A percentile compares a stretch with the other conserved stretches of the same genome.
These are phyloP conservation scores for Russula lepida DNA, from an alignment of 768 basidiomycete species.

Conservation along the genomic window DNA sequence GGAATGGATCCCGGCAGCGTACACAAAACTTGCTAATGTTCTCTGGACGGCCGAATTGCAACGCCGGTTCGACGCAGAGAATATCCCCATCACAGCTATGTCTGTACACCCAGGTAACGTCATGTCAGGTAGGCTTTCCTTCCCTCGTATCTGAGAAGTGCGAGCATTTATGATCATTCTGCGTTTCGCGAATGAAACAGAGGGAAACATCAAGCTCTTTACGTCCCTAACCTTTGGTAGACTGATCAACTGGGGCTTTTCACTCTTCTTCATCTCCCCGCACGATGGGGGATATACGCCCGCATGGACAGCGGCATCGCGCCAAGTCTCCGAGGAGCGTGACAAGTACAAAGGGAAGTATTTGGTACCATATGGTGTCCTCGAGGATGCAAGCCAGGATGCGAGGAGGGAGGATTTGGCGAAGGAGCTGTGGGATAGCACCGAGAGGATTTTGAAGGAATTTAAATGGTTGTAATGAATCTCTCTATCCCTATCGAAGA, in stretches of 20 bases:
- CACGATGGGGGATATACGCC: conserved; percentile 31
- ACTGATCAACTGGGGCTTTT: conserved; percentile 13
- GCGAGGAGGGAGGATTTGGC: conserved; percentile 30
- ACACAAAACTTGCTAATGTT: conserved; percentile 44
- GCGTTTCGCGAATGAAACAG: neutral
- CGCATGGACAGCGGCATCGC: conserved; percentile 36
- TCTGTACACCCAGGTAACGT: conserved; percentile 38
- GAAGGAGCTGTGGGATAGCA: conserved; percentile 34
- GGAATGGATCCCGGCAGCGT: conserved; percentile 27
- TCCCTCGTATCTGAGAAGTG: neutral
- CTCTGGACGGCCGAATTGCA: conserved; percentile 46
- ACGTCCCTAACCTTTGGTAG: conserved; percentile 8
- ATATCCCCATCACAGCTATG: conserved; percentile 33
- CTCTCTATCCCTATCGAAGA: neutral
- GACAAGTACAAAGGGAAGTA: conserved; percentile 33
- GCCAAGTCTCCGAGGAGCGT: conserved; percentile 27
- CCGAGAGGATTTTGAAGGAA: conserved; percentile 23
- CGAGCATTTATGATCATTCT: neutral
- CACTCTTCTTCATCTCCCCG: conserved; percentile 26
- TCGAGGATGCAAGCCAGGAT: conserved; percentile 26
- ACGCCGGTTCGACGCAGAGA: conserved; percentile 32
- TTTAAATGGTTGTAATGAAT: conserved; percentile 1
- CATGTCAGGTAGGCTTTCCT: conserved; percentile 27
- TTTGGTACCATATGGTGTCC: conserved; percentile 30
- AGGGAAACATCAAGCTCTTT: conserved; percentile 19